phyloP scores from a whole-genome alignment of 495 filamentous ascomycete species.

The Mycothermus thermophilus region DNA sequence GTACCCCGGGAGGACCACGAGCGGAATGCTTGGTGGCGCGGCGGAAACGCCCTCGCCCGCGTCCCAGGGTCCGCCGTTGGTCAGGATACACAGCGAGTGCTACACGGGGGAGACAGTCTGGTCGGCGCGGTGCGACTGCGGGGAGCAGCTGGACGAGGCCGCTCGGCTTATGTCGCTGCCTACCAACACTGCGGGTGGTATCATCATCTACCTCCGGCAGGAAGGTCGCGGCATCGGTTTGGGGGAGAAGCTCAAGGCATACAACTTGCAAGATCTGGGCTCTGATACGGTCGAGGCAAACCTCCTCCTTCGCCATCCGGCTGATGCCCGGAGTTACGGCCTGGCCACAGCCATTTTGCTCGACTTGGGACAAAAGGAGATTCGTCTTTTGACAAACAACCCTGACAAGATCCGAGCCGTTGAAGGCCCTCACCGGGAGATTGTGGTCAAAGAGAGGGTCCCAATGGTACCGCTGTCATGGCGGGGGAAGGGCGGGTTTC shows the following conservation, averaged over 20 bases:
- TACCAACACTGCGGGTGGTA: conserved; percentile 53
- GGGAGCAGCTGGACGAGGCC: conserved; percentile 94
- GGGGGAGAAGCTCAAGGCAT: conserved; percentile 91
- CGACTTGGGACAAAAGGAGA: conserved; percentile 66
- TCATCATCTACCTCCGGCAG: conserved; percentile 90
- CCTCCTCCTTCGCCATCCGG: conserved; percentile 76
- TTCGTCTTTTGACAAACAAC: conserved; percentile 90
- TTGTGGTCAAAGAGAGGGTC: conserved; percentile 78
- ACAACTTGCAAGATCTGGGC: conserved; percentile 91
- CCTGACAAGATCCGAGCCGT: conserved; percentile 93
- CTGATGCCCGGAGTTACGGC: conserved; percentile 87
- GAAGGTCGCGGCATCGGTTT: conserved; percentile 93
- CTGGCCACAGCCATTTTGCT: conserved; percentile 85
- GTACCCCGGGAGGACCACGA: conserved; percentile 70
- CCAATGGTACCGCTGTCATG: conserved; percentile 94
- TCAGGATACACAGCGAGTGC: conserved; percentile 94
- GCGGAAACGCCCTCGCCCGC: neutral
- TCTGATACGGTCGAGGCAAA: conserved; percentile 96
- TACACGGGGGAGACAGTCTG: conserved; percentile 98
- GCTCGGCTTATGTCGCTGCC: conserved; percentile 85
- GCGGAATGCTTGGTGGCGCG: conserved; percentile 26
- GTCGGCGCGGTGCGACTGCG: conserved; percentile 95
- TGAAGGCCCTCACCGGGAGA: conserved; percentile 76
- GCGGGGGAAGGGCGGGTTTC: conserved; percentile 73
- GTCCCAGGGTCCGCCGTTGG: conserved; percentile 43